phyloP scores from a whole-genome alignment of 2,329 filamentous ascomycete genomes.

The Ustulina deusta region DNA sequence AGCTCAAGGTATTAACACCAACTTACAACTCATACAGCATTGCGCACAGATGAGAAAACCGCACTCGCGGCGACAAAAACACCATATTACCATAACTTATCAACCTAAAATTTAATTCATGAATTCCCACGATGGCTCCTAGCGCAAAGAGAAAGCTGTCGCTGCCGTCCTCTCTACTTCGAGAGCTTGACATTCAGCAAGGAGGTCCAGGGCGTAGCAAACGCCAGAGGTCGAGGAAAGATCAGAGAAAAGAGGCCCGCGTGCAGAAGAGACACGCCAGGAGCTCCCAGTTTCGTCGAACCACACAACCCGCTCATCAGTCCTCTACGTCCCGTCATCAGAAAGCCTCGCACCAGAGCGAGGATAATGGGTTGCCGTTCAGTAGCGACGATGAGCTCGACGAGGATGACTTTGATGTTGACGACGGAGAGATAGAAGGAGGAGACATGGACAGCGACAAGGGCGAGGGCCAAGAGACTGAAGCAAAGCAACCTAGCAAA shows the following conservation, averaged over 20 bases:
- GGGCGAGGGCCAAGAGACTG: conserved; percentile 42
- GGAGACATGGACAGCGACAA: conserved; percentile 17
- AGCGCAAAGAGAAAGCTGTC: conserved; percentile 54
- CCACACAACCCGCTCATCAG: conserved; percentile 28
- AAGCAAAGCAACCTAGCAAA: conserved; percentile 48
- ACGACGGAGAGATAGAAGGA: conserved; percentile 33
- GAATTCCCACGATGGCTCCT: conserved; percentile 17
- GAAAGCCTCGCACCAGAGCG: conserved; percentile 16
- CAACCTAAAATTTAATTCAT: not conserved
- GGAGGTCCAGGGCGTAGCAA: conserved; percentile 37
- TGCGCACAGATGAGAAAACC: not conserved
- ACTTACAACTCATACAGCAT: not conserved
- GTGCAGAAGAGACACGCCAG: conserved; percentile 49
- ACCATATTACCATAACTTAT: not conserved
- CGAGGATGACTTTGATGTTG: conserved; percentile 34
- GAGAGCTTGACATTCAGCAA: conserved; percentile 56
- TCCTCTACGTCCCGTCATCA: conserved; percentile 10
- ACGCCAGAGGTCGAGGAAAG: conserved; percentile 48
- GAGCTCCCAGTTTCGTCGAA: conserved; percentile 44
- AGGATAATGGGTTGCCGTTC: conserved; percentile 25
- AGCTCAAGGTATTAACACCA: too few species aligned
- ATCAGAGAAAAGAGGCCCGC: conserved; percentile 50
- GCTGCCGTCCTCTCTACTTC: conserved; percentile 59
- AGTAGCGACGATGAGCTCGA: conserved; percentile 42
- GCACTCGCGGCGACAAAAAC: not conserved